Percentiles rank a stretch among this genome's conserved stretches.
Evolutionary conservation across 495 filamentous ascomycete species (phyloP).

Genomic region (Bombardia bombarda): DNA sequence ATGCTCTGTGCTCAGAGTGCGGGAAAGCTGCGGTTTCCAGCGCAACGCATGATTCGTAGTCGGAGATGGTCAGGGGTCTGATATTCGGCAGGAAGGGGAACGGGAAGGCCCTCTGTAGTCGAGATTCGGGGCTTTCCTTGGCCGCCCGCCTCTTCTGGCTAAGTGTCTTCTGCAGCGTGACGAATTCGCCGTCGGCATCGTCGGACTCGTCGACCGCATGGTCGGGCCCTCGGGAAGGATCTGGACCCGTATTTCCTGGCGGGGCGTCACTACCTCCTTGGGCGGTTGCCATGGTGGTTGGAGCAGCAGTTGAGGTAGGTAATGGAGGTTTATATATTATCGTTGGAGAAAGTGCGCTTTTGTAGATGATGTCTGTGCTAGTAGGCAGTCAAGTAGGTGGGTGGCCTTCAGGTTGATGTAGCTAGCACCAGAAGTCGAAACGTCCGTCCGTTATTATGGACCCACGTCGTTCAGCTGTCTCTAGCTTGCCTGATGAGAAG

Average conservation of each 20-base stretch:
- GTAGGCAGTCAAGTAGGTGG: too few species aligned
- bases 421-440: too few species aligned
- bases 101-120: conserved; percentile 20
- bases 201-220: conserved; percentile 26
- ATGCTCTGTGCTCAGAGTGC: conserved; percentile 57
- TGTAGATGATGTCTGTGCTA: not conserved
- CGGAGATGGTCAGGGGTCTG: conserved; percentile 60
- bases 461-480: too few species aligned
- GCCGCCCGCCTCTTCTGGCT: conserved; percentile 22
- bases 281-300: not conserved
- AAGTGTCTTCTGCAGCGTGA: conserved; percentile 18
- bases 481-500: too few species aligned
- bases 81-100: conserved; percentile 49
- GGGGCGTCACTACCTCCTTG: not conserved
- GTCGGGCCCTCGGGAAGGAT: conserved; percentile 1
- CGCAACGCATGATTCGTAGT: conserved; percentile 66
- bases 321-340: not conserved
- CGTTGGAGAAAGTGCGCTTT: not conserved
- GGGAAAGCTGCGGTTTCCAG: conserved; percentile 73
- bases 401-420: too few species aligned
- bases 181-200: conserved; percentile 29
- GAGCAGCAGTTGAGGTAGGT: not conserved
- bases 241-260: not conserved
- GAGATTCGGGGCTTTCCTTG: conserved; percentile 18
- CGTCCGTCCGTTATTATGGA: too few species aligned